These are phyloP conservation scores for Neospermospora avenae DNA, from an alignment of 2,329 filamentous ascomycete genomes.

Conservation along the genomic window DNA sequence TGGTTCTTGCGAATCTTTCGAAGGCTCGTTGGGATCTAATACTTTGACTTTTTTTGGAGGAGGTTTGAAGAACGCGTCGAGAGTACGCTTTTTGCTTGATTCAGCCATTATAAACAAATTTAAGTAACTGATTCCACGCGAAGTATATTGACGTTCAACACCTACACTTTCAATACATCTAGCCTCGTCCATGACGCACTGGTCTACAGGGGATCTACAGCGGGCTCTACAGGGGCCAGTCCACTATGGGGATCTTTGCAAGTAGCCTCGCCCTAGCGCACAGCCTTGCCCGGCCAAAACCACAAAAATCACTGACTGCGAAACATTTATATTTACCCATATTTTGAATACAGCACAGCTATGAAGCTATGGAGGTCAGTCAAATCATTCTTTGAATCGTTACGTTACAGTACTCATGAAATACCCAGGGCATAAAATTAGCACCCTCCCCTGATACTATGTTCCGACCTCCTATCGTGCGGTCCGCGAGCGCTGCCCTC, in stretches of 20 bases:
- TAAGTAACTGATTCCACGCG: background rate
- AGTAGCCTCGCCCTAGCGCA: constrained; percentile 6
- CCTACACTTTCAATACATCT: no score
- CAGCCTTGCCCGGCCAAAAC: constrained; percentile 11
- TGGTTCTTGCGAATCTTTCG: background rate
- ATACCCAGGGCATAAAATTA: constrained; percentile 19
- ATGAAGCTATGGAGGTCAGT: constrained; percentile 31
- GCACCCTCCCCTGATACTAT: constrained; percentile 40
- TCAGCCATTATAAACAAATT: constrained; percentile 21
- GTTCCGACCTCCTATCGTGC: constrained; percentile 77
- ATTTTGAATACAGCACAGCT: constrained; percentile 11
- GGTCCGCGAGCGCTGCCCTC: constrained; percentile 68
- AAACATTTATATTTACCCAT: constrained; percentile 5
- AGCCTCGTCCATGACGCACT: constrained; percentile 14
- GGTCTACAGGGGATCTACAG: no score
- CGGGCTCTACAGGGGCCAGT: constrained; percentile 7
- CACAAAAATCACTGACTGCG: constrained; percentile 12
- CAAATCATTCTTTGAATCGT: no score
- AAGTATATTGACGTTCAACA: background rate
- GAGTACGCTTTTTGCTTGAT: constrained; percentile 54
- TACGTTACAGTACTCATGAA: no score
- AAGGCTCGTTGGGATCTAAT: constrained; percentile 9
- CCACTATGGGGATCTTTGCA: no score
- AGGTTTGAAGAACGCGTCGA: constrained; percentile 66
- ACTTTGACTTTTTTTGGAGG: constrained; percentile 40